Evolutionary conservation across 805 yeast genomes (phyloP).

Genomic region (Diddensiella caesifluorescens): DNA sequence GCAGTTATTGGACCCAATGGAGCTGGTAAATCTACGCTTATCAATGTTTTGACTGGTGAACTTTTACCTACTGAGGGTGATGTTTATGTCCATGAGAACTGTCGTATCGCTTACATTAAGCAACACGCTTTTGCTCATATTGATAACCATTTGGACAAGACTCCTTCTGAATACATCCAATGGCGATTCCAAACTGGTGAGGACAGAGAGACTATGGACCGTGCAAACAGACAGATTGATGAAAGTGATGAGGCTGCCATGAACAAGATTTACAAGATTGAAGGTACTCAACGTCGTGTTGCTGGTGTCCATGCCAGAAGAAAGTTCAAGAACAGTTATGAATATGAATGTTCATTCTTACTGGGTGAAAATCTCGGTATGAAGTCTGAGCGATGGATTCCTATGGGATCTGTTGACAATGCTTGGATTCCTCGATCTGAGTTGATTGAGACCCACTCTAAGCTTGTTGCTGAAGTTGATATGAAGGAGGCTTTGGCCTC

Average conservation of each 20-base stretch:
- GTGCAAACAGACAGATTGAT: slow-evolving; percentile 97
- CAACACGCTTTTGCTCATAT: slow-evolving; percentile 99
- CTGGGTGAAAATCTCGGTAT: slow-evolving; percentile 98
- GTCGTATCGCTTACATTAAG: slow-evolving; percentile 99
- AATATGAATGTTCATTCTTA: slow-evolving; percentile 96
- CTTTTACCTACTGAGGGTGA: slow-evolving; percentile 97
- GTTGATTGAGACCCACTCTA: slow-evolving; percentile 92
- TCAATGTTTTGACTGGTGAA: slow-evolving; percentile 99
- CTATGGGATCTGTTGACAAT: slow-evolving; percentile 99
- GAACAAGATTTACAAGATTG: slow-evolving; percentile 99
- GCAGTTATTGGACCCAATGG: slow-evolving; percentile 99
- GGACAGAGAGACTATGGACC: slow-evolving; percentile 99
- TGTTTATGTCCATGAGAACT: slow-evolving; percentile 98
- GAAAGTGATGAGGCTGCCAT: slow-evolving; percentile 96
- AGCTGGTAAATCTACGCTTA: slow-evolving; percentile 99
- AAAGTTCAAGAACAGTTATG: slow-evolving; percentile 99
- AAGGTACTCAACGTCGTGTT: slow-evolving; percentile 98
- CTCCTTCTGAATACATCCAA: slow-evolving; percentile 99
- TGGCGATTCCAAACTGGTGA: slow-evolving; percentile 99
- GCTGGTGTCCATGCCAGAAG: slow-evolving; percentile 92
- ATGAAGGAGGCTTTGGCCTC: slow-evolving; percentile 99
- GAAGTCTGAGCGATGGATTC: slow-evolving; percentile 99
- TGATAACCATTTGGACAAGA: slow-evolving; percentile 97
- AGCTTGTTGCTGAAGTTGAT: slow-evolving; percentile 99
- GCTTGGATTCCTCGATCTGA: slow-evolving; percentile 99